phyloP scores from a whole-genome alignment of 73 alveolate species.

The Durusdinium trenchii region DNA sequence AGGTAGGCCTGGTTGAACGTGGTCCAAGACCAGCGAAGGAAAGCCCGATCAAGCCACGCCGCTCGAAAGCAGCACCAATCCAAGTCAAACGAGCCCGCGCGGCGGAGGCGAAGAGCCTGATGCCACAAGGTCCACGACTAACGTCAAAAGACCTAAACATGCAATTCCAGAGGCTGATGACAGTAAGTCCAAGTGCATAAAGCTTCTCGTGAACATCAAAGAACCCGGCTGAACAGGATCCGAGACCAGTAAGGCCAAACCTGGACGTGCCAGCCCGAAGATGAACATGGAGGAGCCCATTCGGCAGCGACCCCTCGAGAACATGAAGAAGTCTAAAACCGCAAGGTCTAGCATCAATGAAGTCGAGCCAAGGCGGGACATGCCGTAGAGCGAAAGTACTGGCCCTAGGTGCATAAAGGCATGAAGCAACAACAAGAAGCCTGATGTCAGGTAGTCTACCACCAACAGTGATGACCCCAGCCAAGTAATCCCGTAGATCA shows the following conservation, averaged over 20 bases:
- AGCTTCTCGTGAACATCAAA: background rate
- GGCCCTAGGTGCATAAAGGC: slow-evolving; percentile 1
- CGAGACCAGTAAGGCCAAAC: background rate
- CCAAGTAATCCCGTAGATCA: slow-evolving; percentile 64
- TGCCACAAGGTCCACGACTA: slow-evolving; percentile 18
- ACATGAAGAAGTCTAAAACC: background rate
- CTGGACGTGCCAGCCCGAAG: slow-evolving; percentile 45
- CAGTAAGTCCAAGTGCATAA: background rate
- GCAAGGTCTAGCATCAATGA: slow-evolving; percentile 39
- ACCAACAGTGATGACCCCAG: background rate
- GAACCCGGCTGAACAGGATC: slow-evolving; percentile 49
- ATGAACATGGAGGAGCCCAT: background rate
- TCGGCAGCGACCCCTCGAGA: background rate
- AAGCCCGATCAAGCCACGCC: slow-evolving; percentile 14
- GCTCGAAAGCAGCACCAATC: background rate
- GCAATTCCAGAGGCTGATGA: background rate
- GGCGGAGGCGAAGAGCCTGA: background rate
- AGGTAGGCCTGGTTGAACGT: background rate
- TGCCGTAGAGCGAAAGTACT: slow-evolving; percentile 37
- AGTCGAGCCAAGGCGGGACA: slow-evolving; percentile 50
- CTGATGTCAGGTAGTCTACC: slow-evolving; percentile 29
- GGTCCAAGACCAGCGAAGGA: slow-evolving; percentile 29
- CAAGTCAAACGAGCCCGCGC: slow-evolving; percentile 25
- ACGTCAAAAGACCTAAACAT: background rate
- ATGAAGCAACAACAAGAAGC: background rate